Evolutionary conservation across 2,329 filamentous ascomycete species (phyloP).

Genomic region (Apiospora marii): DNA sequence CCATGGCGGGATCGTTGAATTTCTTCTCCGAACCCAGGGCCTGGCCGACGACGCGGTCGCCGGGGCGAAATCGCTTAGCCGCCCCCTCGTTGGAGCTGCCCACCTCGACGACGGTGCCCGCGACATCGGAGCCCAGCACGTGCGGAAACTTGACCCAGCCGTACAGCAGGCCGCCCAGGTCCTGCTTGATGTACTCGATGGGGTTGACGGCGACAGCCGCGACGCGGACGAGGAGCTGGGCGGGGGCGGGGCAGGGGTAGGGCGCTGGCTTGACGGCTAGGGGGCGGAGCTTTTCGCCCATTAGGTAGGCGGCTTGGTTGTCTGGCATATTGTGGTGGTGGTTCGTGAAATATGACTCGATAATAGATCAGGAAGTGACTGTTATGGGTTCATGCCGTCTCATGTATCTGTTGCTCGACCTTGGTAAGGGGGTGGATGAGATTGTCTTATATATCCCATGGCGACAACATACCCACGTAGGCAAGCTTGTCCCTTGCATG

Average conservation of each 20-base stretch:
- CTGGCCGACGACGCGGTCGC: slow-evolving; percentile 43
- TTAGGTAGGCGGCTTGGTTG: slow-evolving; percentile 14
- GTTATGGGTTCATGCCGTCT: background rate
- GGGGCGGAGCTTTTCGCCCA: slow-evolving; percentile 26
- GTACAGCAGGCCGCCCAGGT: slow-evolving; percentile 31
- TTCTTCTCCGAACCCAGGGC: slow-evolving; percentile 26
- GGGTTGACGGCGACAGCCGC: slow-evolving; percentile 43
- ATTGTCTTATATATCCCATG: slow-evolving; percentile 8
- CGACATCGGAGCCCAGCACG: slow-evolving; percentile 41
- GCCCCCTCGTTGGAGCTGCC: slow-evolving; percentile 31
- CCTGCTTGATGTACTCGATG: slow-evolving; percentile 42
- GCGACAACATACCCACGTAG: background rate
- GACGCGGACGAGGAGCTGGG: slow-evolving; percentile 42
- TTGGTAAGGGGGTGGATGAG: background rate
- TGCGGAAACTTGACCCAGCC: slow-evolving; percentile 39
- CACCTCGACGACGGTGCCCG: slow-evolving; percentile 42
- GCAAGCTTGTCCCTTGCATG: background rate
- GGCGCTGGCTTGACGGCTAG: slow-evolving; percentile 47
- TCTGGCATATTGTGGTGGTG: background rate
- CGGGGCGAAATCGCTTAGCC: slow-evolving; percentile 37
- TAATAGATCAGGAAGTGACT: background rate
- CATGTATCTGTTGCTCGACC: no score
- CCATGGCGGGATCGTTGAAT: slow-evolving; percentile 32
- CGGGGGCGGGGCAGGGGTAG: slow-evolving; percentile 41
- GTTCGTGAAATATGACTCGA: background rate